Percentiles rank a stretch among this genome's conserved stretches.
Evolutionary conservation across 306 rosid species (phyloP).

Genomic region (Vigna nakashimae): DNA sequence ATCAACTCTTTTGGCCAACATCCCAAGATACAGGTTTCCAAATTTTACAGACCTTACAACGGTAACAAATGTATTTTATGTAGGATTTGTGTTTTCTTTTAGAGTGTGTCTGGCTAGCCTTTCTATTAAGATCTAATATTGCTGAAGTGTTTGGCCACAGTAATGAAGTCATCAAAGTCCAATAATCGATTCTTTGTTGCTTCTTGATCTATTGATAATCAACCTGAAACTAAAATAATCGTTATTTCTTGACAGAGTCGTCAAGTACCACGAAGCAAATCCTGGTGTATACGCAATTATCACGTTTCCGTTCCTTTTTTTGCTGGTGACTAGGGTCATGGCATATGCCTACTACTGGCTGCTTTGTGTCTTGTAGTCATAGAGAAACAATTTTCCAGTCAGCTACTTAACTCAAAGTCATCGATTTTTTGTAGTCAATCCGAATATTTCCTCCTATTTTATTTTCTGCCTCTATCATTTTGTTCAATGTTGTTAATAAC

Average conservation of each 20-base stretch:
- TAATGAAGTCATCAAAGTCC: too few species aligned
- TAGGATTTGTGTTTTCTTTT: too few species aligned
- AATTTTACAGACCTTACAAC: too few species aligned
- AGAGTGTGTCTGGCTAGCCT: too few species aligned
- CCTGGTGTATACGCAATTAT: slow-evolving; percentile 77
- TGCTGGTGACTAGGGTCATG: slow-evolving; percentile 92
- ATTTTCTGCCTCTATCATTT: slow-evolving; percentile 33
- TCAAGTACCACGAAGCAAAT: slow-evolving; percentile 81
- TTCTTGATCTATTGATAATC: neutral
- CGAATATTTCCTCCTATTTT: slow-evolving; percentile 33
- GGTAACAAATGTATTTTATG: too few species aligned
- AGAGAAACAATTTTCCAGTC: slow-evolving; percentile 65
- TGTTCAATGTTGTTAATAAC: slow-evolving; percentile 51
- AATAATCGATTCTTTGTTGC: too few species aligned
- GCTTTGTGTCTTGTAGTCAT: slow-evolving; percentile 68
- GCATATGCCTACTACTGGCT: neutral
- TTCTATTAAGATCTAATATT: too few species aligned
- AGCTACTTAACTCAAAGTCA: slow-evolving; percentile 58
- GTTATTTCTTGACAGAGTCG: slow-evolving; percentile 59
- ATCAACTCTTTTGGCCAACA: too few species aligned
- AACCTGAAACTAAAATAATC: slow-evolving; percentile 21
- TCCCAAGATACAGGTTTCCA: too few species aligned
- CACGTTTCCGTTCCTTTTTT: slow-evolving; percentile 85
- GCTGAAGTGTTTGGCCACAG: too few species aligned
- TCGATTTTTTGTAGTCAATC: slow-evolving; percentile 30